These are phyloP conservation scores for Pseudocercospora crystallina DNA, from an alignment of 2,329 filamentous ascomycete species.

Conservation along the genomic window DNA sequence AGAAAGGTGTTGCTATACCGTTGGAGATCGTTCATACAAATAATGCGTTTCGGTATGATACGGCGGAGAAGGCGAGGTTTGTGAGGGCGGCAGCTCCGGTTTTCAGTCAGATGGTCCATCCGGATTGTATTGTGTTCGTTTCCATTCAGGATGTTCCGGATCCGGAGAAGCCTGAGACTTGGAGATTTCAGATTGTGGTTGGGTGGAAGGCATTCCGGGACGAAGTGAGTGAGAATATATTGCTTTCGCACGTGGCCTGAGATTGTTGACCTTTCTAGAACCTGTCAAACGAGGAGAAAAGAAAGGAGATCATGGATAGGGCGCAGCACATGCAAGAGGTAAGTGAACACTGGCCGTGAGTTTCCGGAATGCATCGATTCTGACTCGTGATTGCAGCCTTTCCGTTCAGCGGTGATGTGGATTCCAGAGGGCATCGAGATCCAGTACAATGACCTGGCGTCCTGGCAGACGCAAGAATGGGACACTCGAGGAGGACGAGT, in stretches of 20 bases:
- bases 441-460: conserved; percentile 2
- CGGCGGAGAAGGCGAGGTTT: conserved; percentile 9
- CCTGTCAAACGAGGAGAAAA: too few species aligned
- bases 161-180: conserved; percentile 20
- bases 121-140: conserved; percentile 9
- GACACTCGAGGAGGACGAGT: conserved; percentile 26
- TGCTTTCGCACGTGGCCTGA: too few species aligned
- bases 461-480: conserved; percentile 23
- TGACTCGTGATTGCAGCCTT: conserved; percentile 14
- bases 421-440: conserved; percentile 19
- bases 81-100: conserved; percentile 20
- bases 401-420: conserved; percentile 16
- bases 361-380: too few species aligned
- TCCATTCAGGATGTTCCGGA: conserved; percentile 18
- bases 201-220: too few species aligned
- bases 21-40: conserved; percentile 17
- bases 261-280: conserved; percentile 6
- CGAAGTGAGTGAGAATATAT: too few species aligned
- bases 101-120: conserved; percentile 14
- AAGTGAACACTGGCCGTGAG: too few species aligned
- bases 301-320: too few species aligned
- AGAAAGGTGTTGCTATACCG: background rate
- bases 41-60: conserved; percentile 15
- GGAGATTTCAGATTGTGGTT: conserved; percentile 11
- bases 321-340: too few species aligned